Evolutionary conservation across 441 rosid genomes (phyloP), one percentile per base, ranked within the genome.

Genomic region (Mallotus japonicus): DNA sequence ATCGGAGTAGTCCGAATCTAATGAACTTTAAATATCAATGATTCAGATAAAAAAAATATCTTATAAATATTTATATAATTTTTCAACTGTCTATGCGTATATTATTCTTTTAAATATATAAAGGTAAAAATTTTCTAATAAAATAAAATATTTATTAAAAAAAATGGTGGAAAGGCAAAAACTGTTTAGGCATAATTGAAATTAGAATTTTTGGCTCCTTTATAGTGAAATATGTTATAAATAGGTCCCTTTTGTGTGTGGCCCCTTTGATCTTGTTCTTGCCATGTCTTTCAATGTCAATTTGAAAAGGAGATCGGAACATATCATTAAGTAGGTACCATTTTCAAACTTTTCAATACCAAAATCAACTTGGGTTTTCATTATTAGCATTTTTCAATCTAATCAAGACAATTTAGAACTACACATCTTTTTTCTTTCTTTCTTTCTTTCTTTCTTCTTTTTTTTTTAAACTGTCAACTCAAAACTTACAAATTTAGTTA

Each of bases 331-430:
- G n/a, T 34, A 34, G 40, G 67, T 71, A 62, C 34, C 57, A 24
- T 65, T 64, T 65, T 73, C 49, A 65, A 17, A 56, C 37, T 65
- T 64, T 73, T 55, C 16, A 17, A 28, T 7, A 13, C 28, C 19
- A 50, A 62, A 58, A 73, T 47, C 65, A 65, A 57, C 3, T 55
- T 63, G 16, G 22, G 12, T 62, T 62, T 62, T 63, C 58, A 67
- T 51, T 56, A 53, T 65, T 56, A 63, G 6, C 70, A 55, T 40
- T 73, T 51, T 62, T 60, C 67, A 56, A 73, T 74, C 72, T 58
- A 74, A 74, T 67, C 77, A 67, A 56, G 64, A 37, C 54, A 55
- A 42, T 73, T 57, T 55, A 64, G 34, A 73, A 22, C 54, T 42
- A 51, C 68, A 53, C 3, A 32, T 3, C 46, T 5, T 28, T 34